phyloP scores from a whole-genome alignment of 768 basidiomycete species.

The Boletellus ananas region DNA sequence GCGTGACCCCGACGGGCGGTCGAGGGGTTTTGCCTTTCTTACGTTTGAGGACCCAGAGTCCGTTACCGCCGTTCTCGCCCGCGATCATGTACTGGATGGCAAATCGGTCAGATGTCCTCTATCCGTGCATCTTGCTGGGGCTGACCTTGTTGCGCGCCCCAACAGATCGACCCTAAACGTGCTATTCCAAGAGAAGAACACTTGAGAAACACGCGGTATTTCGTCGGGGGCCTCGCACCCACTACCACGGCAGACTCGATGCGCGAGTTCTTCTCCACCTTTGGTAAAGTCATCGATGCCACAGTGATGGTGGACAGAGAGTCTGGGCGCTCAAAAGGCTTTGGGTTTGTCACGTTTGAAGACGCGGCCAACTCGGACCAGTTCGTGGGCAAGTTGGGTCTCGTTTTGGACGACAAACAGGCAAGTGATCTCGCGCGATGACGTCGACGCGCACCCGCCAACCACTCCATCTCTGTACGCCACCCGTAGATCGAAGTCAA shows the following conservation, averaged over 20 bases:
- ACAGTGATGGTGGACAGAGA: conserved; percentile 86
- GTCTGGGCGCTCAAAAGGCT: conserved; percentile 71
- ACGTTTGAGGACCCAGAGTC: conserved; percentile 69
- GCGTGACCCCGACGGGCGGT: conserved; percentile 72
- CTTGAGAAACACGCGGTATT: conserved; percentile 70
- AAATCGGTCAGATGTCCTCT: conserved; percentile 53
- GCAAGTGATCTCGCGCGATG: conserved; percentile 34
- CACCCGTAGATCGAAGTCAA: conserved; percentile 72
- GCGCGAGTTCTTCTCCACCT: conserved; percentile 64
- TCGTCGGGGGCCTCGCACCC: conserved; percentile 73
- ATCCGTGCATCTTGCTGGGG: background rate
- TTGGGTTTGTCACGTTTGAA: conserved; percentile 82
- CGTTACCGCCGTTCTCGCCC: conserved; percentile 61
- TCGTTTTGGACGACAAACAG: conserved; percentile 74
- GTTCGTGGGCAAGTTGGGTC: conserved; percentile 61
- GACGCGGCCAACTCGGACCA: conserved; percentile 60
- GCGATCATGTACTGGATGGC: conserved; percentile 71
- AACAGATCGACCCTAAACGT: conserved; percentile 85
- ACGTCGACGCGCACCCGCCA: too few relatives aligned
- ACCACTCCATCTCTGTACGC: too few relatives aligned
- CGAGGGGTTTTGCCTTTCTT: conserved; percentile 81
- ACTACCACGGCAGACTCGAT: conserved; percentile 67
- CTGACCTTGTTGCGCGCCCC: background rate
- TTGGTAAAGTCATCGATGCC: conserved; percentile 78
- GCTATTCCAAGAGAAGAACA: conserved; percentile 85